Evolutionary conservation across 495 filamentous ascomycete genomes (phyloP).

Genomic region (Ascodesmis nigricans): DNA sequence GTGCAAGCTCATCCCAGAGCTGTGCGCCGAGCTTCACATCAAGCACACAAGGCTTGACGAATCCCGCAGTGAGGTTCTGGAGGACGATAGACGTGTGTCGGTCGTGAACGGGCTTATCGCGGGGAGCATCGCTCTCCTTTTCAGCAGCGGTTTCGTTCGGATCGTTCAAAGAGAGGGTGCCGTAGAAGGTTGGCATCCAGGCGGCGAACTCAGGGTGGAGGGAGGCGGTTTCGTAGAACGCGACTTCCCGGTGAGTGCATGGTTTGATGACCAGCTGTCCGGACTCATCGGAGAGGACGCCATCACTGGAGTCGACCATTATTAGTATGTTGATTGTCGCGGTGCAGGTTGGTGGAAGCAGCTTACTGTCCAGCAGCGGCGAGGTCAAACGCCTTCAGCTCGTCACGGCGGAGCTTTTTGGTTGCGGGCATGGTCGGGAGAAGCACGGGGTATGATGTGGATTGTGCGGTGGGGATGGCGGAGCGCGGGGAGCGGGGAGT

Average conservation of each 20-base stretch:
- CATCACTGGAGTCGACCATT: constrained; percentile 38
- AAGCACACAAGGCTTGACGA: constrained; percentile 71
- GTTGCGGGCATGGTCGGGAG: constrained; percentile 2
- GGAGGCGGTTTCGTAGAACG: constrained; percentile 68
- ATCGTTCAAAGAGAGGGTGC: constrained; percentile 38
- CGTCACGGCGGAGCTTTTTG: constrained; percentile 8
- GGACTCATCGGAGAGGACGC: constrained; percentile 65
- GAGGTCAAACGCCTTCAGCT: constrained; percentile 16
- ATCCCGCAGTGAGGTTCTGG: constrained; percentile 65
- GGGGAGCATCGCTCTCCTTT: neutral
- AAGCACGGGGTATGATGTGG: neutral
- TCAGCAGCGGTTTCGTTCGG: constrained; percentile 12
- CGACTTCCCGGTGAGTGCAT: constrained; percentile 65
- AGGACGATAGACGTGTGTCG: constrained; percentile 42
- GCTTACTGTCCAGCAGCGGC: constrained; percentile 67
- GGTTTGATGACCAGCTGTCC: constrained; percentile 88
- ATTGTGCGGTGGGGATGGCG: neutral
- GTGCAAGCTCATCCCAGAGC: constrained; percentile 70
- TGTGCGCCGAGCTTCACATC: constrained; percentile 78
- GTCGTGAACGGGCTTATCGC: neutral
- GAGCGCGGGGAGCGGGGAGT: neutral
- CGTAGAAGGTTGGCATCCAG: constrained; percentile 69
- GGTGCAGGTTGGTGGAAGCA: neutral
- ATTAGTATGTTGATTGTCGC: constrained; percentile 1
- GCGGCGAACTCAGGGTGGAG: constrained; percentile 48